Conservation (phyloP, 2,329 filamentous ascomycete species). For the Hymenoscyphus fructigenus region DNA sequence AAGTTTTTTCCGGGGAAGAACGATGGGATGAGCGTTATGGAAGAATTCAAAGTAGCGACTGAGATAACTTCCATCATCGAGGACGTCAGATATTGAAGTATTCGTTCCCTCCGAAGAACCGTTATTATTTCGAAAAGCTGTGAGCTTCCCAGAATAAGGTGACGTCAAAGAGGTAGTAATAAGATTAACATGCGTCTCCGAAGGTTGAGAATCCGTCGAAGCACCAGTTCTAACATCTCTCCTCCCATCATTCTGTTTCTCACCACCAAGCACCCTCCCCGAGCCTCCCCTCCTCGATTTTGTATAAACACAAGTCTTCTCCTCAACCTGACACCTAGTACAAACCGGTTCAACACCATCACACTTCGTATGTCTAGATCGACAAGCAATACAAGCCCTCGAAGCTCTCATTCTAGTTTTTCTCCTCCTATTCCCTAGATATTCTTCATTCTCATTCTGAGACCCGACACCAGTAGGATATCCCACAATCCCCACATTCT, state of each 20-base stretch:
- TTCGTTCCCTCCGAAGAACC: not conserved
- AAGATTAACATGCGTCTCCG: not conserved
- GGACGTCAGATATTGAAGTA: not conserved
- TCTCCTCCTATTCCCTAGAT: slow-evolving; percentile 10
- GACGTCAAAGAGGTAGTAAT: not conserved
- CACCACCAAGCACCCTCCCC: not conserved
- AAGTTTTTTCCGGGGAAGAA: slow-evolving; percentile 36
- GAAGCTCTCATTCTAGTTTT: slow-evolving; percentile 32
- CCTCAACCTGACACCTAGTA: slow-evolving; percentile 44
- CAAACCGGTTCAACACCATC: slow-evolving; percentile 50
- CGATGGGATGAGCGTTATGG: slow-evolving; percentile 36
- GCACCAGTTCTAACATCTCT: not conserved
- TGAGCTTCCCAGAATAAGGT: not conserved
- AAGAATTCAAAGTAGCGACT: slow-evolving; percentile 26
- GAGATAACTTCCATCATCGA: slow-evolving; percentile 9
- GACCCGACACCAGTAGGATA: slow-evolving; percentile 5
- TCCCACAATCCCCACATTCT: not conserved
- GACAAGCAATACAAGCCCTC: slow-evolving; percentile 51
- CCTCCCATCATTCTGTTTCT: not conserved
- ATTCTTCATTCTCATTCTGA: not conserved
- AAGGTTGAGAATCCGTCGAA: not conserved
- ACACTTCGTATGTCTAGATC: slow-evolving; percentile 52
- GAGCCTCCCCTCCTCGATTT: slow-evolving; percentile 49
- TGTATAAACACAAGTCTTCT: slow-evolving; percentile 49
- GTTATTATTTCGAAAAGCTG: not conserved